phyloP scores from a whole-genome alignment of 768 basidiomycete species.

The Pulveroboletus sp. region DNA sequence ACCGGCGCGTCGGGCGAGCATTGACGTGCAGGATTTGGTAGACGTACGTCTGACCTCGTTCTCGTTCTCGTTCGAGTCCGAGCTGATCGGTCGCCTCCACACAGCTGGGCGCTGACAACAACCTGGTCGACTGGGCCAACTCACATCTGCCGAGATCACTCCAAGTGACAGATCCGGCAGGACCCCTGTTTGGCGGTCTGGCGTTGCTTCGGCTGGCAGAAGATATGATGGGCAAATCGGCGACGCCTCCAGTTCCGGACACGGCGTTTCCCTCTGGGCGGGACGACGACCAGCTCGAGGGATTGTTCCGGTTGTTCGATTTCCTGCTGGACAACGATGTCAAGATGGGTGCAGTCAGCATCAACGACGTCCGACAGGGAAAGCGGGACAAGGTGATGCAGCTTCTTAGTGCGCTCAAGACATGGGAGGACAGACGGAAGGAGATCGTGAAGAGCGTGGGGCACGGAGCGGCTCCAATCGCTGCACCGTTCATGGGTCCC shows the following conservation, averaged over 20 bases:
- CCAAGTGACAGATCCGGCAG: constrained; percentile 47
- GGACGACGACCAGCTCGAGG: constrained; percentile 78
- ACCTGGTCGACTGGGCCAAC: constrained; percentile 89
- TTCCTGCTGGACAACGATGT: constrained; percentile 90
- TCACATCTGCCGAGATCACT: constrained; percentile 63
- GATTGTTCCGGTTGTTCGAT: constrained; percentile 86
- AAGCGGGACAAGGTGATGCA: constrained; percentile 79
- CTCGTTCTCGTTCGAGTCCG: constrained; percentile 2
- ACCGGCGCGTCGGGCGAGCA: constrained; percentile 48
- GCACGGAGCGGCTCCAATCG: constrained; percentile 25
- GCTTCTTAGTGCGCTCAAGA: constrained; percentile 69
- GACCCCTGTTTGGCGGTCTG: constrained; percentile 60
- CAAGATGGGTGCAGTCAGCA: constrained; percentile 86
- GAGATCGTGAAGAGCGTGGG: constrained; percentile 53
- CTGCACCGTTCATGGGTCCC: too few species aligned
- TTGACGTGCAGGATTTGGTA: constrained; percentile 25
- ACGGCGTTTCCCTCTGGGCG: constrained; percentile 67
- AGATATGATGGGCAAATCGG: constrained; percentile 61
- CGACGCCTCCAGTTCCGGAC: constrained; percentile 71
- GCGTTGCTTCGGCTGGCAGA: constrained; percentile 84
- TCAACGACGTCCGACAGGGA: constrained; percentile 86
- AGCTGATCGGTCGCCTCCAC: neutral
- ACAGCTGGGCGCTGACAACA: constrained; percentile 37
- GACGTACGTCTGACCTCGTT: constrained; percentile 7
- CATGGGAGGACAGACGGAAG: constrained; percentile 75